Percentiles rank a stretch among this genome's conserved stretches.
Conservation (phyloP, 2,329 filamentous ascomycete genomes). For the Diplodia intermedia region DNA sequence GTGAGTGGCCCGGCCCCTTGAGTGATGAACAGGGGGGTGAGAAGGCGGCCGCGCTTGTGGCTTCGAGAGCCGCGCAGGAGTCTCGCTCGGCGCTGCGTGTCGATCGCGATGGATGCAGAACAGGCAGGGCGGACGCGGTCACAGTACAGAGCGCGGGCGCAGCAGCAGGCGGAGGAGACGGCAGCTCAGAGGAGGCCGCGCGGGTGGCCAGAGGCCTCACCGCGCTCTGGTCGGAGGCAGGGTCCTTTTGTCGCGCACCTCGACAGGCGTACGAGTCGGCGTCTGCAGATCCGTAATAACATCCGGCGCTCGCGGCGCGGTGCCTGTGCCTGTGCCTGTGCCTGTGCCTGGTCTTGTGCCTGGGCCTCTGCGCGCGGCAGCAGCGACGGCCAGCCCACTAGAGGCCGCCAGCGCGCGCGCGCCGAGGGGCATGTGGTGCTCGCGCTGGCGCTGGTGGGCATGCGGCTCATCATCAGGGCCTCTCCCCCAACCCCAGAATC, state of each 20-base stretch:
- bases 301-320: neutral
- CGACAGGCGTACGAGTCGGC: conserved; percentile 19
- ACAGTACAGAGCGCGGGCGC: neutral
- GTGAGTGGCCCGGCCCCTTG: conserved; percentile 29
- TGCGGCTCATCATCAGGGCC: conserved; percentile 7
- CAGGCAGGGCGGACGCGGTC: neutral
- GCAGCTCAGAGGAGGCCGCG: neutral
- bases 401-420: conserved; percentile 1
- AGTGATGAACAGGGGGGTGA: conserved; percentile 24
- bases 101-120: conserved; percentile 24
- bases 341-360: neutral
- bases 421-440: conserved; percentile 2
- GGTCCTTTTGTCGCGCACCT: conserved; percentile 24
- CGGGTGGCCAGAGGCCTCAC: neutral
- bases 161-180: neutral
- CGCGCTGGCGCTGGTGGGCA: conserved; percentile 6
- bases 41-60: conserved; percentile 27
- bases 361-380: conserved; percentile 3
- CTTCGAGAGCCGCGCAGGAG: conserved; percentile 27
- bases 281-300: conserved; percentile 23
- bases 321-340: neutral
- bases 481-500: conserved; percentile 15
- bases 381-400: neutral
- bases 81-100: conserved; percentile 24
- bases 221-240: conserved; percentile 26